phyloP scores from a whole-genome alignment of 768 basidiomycete genomes.

The Russula griseocarnosa region DNA sequence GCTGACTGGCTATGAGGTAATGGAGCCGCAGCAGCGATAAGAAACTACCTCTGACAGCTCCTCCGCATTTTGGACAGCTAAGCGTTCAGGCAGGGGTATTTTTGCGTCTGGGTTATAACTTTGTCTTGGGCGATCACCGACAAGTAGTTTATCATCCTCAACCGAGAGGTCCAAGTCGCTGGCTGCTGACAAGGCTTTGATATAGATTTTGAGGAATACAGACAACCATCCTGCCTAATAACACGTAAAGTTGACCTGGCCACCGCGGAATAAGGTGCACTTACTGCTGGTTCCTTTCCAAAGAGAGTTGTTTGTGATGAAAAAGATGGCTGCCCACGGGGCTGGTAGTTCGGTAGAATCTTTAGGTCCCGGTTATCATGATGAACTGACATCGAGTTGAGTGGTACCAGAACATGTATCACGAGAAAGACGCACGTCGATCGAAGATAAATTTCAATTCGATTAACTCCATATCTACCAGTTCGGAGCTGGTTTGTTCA shows the following conservation, averaged over 20 bases:
- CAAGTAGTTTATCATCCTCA: constrained; percentile 68
- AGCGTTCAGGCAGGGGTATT: constrained; percentile 55
- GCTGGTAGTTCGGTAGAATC: constrained; percentile 77
- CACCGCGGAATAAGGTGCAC: constrained; percentile 30
- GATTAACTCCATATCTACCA: constrained; percentile 78
- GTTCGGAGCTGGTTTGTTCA: constrained; percentile 63
- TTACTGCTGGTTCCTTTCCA: constrained; percentile 57
- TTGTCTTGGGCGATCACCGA: constrained; percentile 75
- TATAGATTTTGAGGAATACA: constrained; percentile 71
- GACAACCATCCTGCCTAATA: constrained; percentile 53
- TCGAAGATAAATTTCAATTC: constrained; percentile 82
- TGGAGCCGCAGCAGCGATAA: constrained; percentile 21
- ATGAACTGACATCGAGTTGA: constrained; percentile 47
- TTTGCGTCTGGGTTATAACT: constrained; percentile 47
- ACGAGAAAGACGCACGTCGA: constrained; percentile 46
- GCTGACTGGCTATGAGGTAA: constrained; percentile 38
- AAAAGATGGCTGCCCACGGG: constrained; percentile 46
- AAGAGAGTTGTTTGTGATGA: constrained; percentile 68
- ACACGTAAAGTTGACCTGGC: neutral
- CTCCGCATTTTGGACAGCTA: constrained; percentile 46
- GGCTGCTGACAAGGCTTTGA: constrained; percentile 69
- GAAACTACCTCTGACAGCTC: constrained; percentile 51
- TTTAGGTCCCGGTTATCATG: constrained; percentile 85
- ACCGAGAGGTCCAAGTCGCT: constrained; percentile 78
- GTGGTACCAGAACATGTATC: neutral